Evolutionary conservation across 2,329 filamentous ascomycete genomes (phyloP).

Genomic region (Cladosporium sp.): DNA sequence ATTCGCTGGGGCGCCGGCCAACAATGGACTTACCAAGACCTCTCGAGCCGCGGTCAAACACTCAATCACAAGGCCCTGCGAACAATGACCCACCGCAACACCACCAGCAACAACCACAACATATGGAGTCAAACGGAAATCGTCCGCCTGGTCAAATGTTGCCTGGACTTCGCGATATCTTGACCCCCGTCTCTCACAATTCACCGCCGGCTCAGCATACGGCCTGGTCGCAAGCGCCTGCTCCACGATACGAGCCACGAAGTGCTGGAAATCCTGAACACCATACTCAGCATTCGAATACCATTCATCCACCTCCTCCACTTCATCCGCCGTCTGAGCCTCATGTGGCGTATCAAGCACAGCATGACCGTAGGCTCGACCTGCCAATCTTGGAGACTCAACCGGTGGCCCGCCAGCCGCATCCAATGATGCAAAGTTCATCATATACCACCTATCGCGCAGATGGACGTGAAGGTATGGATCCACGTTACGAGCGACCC

Average conservation of each 20-base stretch:
- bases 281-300: constrained; percentile 15
- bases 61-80: not conserved
- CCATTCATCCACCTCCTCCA: constrained; percentile 21
- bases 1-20: not conserved
- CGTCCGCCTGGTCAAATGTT: constrained; percentile 23
- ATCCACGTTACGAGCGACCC: constrained; percentile 18
- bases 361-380: constrained; percentile 21
- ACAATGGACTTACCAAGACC: constrained; percentile 10
- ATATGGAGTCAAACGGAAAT: constrained; percentile 15
- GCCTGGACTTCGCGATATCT: constrained; percentile 28
- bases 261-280: not conserved
- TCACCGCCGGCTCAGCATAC: constrained; percentile 15
- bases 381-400: constrained; percentile 28
- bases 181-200: constrained; percentile 19
- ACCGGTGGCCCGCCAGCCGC: constrained; percentile 21
- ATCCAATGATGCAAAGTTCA: constrained; percentile 15
- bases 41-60: constrained; percentile 4
- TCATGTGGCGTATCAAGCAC: constrained; percentile 15
- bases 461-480: constrained; percentile 21
- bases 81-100: constrained; percentile 1
- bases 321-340: constrained; percentile 18
- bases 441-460: constrained; percentile 22
- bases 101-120: too few species aligned
- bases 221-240: constrained; percentile 15
- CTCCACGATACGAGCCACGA: constrained; percentile 8